phyloP scores from a whole-genome alignment of 495 filamentous ascomycete genomes.

The Trichocladium antarcticum region DNA sequence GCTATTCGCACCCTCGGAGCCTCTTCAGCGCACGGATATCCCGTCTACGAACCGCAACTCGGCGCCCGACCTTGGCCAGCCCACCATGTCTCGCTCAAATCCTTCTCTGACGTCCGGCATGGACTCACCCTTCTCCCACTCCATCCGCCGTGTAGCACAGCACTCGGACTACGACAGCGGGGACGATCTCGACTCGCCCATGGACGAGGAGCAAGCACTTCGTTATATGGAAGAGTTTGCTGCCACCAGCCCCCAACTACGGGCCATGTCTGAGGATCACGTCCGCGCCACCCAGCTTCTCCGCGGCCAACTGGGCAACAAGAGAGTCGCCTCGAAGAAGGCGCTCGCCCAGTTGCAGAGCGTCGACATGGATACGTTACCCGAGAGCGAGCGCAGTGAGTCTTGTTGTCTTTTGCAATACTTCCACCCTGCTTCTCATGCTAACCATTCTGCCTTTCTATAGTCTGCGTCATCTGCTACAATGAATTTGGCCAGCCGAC shows the following conservation, averaged over 20 bases:
- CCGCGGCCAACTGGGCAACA: constrained; percentile 30
- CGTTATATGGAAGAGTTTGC: constrained; percentile 17
- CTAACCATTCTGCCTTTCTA: neutral
- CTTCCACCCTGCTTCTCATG: neutral
- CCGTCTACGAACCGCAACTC: neutral
- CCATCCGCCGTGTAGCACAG: neutral
- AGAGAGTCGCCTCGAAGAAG: constrained; percentile 37
- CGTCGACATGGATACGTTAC: constrained; percentile 32
- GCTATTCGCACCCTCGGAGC: neutral
- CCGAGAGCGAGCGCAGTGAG: constrained; percentile 40
- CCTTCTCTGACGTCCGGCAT: neutral
- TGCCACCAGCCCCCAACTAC: neutral
- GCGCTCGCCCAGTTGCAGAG: constrained; percentile 37
- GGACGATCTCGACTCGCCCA: constrained; percentile 13
- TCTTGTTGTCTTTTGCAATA: constrained; percentile 1
- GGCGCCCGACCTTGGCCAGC: neutral
- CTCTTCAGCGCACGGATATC: neutral
- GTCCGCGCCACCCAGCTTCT: constrained; percentile 29
- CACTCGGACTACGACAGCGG: constrained; percentile 21
- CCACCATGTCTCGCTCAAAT: neutral
- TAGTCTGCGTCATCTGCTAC: constrained; percentile 48
- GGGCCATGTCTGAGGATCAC: constrained; percentile 19
- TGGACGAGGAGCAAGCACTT: constrained; percentile 16
- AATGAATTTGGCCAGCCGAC: constrained; percentile 42
- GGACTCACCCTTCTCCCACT: neutral